Base-by-base conservation (phyloP, 2,329 filamentous ascomycete genomes). In the Aspergillus sp. region DNA sequence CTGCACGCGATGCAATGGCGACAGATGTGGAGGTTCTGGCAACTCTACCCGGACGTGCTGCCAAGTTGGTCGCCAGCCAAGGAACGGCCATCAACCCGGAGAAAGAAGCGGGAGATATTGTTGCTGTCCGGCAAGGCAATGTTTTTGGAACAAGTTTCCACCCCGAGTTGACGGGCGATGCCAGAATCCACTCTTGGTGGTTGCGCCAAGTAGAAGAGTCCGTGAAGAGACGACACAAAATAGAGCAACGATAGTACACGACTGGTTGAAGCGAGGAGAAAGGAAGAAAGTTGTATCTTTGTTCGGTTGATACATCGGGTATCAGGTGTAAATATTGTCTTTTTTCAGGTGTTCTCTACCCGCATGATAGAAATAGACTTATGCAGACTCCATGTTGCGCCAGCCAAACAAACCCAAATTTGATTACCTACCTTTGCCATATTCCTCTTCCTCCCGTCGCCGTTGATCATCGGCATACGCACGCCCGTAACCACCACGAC, bases 131-230 rank as follows among this genome's bases (percentile, higher is more conserved):
- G 58, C 92, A 97, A 73, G 90, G 88, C 0, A 96, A 96, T 71
- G 87, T 96, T 0, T 88, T 97, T 63, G 94, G 91, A 3, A 96
- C 89, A 3, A 96, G 92, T 65, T 99, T 97, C 67, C 94, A 97
- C 64, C 94, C 94, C 0, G 94, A 99, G 72, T 72, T 99, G 70
- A 97, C 93, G 0, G 82, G 85, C 7, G 94, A 99, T 74, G 78
- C 85, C 51, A 82, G 94, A 51, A 95, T 97, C 65, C 94, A 99
- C 72, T 80, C 83, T 4, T 97, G 94, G 94, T 99, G 94, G 94
- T 66, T 99, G 67, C 76, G 81, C 61, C 83, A 93, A 71, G 88
- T 90, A 30, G 64, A 80, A 46, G 66, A 75, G 43, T 74, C 73
- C 30, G 64, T 73, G 51, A 60, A 61, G 38, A 63, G 59, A 53